Evolutionary conservation across 1,284 basidiomycete genomes (phyloP), one percentile per base, ranked within the genome.

Genomic region (Malassezia caprae): DNA sequence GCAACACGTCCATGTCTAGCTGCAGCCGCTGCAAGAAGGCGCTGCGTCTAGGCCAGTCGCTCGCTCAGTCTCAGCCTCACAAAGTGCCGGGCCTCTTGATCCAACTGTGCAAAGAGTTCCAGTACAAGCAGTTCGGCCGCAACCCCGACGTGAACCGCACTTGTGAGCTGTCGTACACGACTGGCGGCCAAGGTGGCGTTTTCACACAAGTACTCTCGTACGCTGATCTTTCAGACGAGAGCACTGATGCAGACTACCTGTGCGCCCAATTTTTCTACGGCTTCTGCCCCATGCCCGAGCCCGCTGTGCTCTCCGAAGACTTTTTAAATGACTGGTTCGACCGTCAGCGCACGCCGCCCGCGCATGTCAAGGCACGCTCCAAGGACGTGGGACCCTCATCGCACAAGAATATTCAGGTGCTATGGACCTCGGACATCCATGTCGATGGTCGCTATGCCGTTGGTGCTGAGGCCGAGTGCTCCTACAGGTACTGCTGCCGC

Each of bases 351-450:
- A 49, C 30, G 11, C 40, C 41, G 30, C 41, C 32, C 4, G 24
- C n/a, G 6, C 10, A 45, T 13, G 44, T 52, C 1, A 6, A 12
- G 37, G 3, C 4, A 7, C 51, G 51, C 21, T 46, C 51, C 7
- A 37, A 46, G 34, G 19, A 24, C 8, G 23, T 26, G 6, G 51
- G 43, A 2, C 19, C 0, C 4, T 34, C 52, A 2, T 49, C 52
- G 7, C 47, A 54, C 43, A 34, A 81, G 63, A 78, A 81, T 41
- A 75, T 87, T 32, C 85, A 84, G 65, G 82, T 88, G 1, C 75
- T 88, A 34, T 86, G 88, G 66, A 63, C 88, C 11, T 86, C 84
- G 0, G 86, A 88, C 64, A 78, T 86, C 54, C 87, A 88, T 72
- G 75, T 88, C 46, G 86, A 88, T 68, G 83, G 86, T 81, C 83